These are phyloP conservation scores for Stentor roeselii DNA, from an alignment of 73 alveolate genomes.

Conservation along the genomic window DNA sequence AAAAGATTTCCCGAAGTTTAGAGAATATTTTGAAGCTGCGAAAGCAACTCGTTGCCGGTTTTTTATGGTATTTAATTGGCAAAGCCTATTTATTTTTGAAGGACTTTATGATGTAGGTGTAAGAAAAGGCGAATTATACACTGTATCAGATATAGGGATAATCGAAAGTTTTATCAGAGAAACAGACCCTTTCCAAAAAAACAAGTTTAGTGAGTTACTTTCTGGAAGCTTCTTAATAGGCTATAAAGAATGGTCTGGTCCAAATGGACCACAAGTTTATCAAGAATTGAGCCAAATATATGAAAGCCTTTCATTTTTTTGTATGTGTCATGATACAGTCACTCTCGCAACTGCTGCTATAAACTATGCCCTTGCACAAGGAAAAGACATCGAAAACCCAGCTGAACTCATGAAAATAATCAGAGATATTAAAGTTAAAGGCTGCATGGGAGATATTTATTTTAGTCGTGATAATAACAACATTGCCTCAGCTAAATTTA, in stretches of 20 bases:
- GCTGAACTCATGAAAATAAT: not conserved
- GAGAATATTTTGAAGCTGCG: not conserved
- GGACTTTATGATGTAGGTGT: conserved; percentile 8
- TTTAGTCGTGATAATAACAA: not conserved
- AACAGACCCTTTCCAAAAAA: not conserved
- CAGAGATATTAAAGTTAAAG: not conserved
- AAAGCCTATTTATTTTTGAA: not conserved
- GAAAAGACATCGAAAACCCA: not conserved
- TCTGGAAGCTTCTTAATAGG: not conserved
- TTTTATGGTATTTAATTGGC: not conserved
- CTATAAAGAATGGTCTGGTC: not conserved
- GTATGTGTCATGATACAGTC: not conserved
- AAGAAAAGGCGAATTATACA: conserved; percentile 12
- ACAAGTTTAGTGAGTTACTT: not conserved
- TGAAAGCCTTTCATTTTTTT: not conserved
- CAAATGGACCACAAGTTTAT: not conserved
- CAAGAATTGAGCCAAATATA: not conserved
- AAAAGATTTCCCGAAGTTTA: not conserved
- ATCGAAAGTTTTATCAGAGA: not conserved
- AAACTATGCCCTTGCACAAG: not conserved
- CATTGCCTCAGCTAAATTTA: not conserved
- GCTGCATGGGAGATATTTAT: not conserved
- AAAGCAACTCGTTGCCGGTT: not conserved
- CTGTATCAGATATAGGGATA: not conserved
- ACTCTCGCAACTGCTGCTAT: not conserved